Base-by-base conservation (phyloP, 192 early-diverging fungal genomes). In the Backusella circina region DNA sequence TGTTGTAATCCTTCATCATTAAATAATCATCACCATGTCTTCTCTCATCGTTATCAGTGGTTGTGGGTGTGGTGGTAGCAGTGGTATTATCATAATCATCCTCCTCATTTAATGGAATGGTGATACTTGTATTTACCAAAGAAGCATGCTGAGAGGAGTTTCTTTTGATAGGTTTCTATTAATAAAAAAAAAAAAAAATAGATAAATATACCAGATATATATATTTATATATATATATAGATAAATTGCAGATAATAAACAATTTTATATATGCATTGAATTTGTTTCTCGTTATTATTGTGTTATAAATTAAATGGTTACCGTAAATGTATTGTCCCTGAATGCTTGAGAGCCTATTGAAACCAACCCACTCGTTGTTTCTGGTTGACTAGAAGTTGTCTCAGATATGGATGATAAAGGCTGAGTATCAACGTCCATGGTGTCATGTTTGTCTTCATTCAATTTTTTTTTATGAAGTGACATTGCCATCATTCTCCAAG, bases 401-500 rank as follows among this genome's bases (percentile, higher is more conserved):
- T 47, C 44, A 18, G 79, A n/a, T n/a, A n/a, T n/a, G n/a, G n/a
- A 80, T 9, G 76, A 54, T 9, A 76, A 30, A 67, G 64, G 31
- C 12, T 57, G 39, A 2, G 74, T 76, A 37, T 61, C 54, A 61
- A 61, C 26, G 4, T 61, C 54, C 54, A 61, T 61, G 2, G 21
- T 26, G 8, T 61, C 6, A 4, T 51, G 18, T n/a, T 51, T 61
- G 2, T 28, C 39, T 35, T 41, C 61, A 5, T 74, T 21, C n/a
- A 79, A 68, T 16, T 78, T 72, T 18, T 83, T 83, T 41, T 84
- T 82, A 61, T 82, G 73, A 33, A 91, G 73, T 13, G 80, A 87
- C 86, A 91, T 88, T 26, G 90, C 89, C 91, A 95, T 93, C 81
- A 94, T 87, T 30, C 95, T 80, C 95, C 95, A 96, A 7, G 91